phyloP scores from a whole-genome alignment of 768 basidiomycete genomes.

The Agaricus blazei region DNA sequence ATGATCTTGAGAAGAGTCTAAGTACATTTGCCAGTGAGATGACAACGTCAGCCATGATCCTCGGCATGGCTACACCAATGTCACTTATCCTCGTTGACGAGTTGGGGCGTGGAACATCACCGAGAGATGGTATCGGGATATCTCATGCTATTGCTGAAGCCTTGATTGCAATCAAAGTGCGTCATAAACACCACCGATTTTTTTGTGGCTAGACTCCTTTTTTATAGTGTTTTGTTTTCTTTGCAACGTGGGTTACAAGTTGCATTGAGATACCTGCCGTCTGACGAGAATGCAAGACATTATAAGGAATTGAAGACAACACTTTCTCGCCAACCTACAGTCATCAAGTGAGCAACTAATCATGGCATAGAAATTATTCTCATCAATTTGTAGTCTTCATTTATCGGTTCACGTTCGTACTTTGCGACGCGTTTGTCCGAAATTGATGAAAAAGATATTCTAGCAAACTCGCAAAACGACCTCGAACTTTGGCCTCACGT shows the following conservation, averaged over 20 bases:
- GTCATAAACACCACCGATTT: slow-evolving; percentile 12
- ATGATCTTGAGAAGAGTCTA: slow-evolving; percentile 82
- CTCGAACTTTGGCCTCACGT: slow-evolving; percentile 62
- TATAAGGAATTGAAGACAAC: slow-evolving; percentile 77
- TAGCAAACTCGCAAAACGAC: slow-evolving; percentile 52
- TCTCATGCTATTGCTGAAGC: slow-evolving; percentile 81
- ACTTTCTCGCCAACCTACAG: slow-evolving; percentile 70
- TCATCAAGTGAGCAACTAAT: slow-evolving; percentile 59
- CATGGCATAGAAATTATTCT: not conserved
- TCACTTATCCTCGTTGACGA: slow-evolving; percentile 90
- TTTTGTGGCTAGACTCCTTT: not conserved
- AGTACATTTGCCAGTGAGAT: slow-evolving; percentile 97
- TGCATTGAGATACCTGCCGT: slow-evolving; percentile 2
- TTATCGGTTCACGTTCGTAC: slow-evolving; percentile 65
- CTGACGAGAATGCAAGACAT: slow-evolving; percentile 42
- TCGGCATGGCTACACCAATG: slow-evolving; percentile 67
- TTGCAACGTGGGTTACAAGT: slow-evolving; percentile 64
- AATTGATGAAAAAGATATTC: not conserved
- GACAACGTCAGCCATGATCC: slow-evolving; percentile 86
- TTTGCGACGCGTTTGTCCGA: not conserved
- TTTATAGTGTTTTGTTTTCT: slow-evolving; percentile 76
- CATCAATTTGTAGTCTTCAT: slow-evolving; percentile 55
- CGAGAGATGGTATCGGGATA: slow-evolving; percentile 76
- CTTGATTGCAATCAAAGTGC: slow-evolving; percentile 66
- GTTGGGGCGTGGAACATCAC: slow-evolving; percentile 87